A percentile compares a stretch with the other conserved stretches of the same genome.
Evolutionary conservation across 257 asterid genomes (phyloP).

Genomic region (Nicotiana noctiflora): DNA sequence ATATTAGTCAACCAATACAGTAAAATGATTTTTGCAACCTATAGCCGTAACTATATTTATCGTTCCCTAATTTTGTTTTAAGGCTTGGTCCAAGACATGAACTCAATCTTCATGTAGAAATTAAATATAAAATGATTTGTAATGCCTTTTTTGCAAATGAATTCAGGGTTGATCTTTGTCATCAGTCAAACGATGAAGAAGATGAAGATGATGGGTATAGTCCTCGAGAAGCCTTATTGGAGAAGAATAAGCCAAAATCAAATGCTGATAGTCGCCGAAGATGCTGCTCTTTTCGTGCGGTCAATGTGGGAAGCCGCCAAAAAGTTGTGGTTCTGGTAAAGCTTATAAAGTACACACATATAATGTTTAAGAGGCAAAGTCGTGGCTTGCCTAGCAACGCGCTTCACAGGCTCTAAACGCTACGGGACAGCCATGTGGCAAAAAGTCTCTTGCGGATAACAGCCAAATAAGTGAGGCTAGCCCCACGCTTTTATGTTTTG

Average conservation of each 20-base stretch:
- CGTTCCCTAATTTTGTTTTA: not conserved
- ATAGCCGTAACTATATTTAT: no score
- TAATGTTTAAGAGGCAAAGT: not conserved
- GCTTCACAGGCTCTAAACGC: not conserved
- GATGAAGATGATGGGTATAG: constrained; percentile 75
- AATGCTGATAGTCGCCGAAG: constrained; percentile 34
- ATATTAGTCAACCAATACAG: no score
- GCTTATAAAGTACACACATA: not conserved
- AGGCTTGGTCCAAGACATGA: not conserved
- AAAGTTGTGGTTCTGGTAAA: constrained; percentile 79
- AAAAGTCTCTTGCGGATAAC: not conserved
- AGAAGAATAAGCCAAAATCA: constrained; percentile 41
- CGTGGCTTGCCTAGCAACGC: not conserved
- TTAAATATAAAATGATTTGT: not conserved
- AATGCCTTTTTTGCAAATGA: constrained; percentile 15
- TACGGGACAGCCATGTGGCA: not conserved
- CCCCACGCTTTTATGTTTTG: not conserved
- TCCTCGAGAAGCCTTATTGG: constrained; percentile 61
- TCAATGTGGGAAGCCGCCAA: constrained; percentile 78
- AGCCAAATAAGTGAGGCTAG: constrained; percentile 5
- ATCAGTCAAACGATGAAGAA: constrained; percentile 69
- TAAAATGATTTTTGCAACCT: no score
- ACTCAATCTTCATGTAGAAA: not conserved
- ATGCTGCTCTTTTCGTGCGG: constrained; percentile 52
- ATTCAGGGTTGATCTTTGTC: constrained; percentile 97